Base-by-base conservation (phyloP, 2,329 filamentous ascomycete species). In the Nemania diffusa region DNA sequence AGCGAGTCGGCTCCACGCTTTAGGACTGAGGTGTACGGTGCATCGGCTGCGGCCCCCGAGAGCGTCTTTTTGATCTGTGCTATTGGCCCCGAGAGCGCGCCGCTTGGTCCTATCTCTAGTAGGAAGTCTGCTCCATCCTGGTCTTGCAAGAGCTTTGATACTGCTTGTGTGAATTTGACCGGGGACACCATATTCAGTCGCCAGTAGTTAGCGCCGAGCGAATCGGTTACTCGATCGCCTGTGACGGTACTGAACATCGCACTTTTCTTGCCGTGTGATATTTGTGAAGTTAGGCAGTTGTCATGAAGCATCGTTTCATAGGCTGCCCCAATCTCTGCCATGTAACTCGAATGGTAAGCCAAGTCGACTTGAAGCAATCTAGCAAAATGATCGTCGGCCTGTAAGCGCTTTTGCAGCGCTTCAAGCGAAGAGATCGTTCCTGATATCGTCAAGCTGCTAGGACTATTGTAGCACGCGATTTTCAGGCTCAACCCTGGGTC, bases 401-500 rank as follows among this genome's bases (percentile, higher is more conserved):
- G 42, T 1, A 74, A 2, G 1, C 3, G 9, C 2, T 52, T 50
- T 2, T 24, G 7, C 11, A 74, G 7, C 1, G 20, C 20, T 9
- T 66, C 60, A 3, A 74, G 59, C 2, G 61, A 55, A 6, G 42
- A 5, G 0, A 27, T 13, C 1, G 20, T 44, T 2, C 75, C 75
- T 0, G 75, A 76, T 2, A 77, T 52, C 0, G 75, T 77, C 9
- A 76, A 9, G 44, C 74, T 76, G 5, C 8, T 59, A 0, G 74
- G 74, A 50, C 75, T 77, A 57, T 78, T 77, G 51, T 66, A 72
- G 57, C 75, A 77, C 13, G 75, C 74, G 9, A 76, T 67, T 15
- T 68, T 15, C 1, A 51, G 27, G 1, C 8, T 40, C 13, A 9
- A 44, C 37, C 34, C 27, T 24, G 32, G 44, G 5, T 29, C 26